Conservation (phyloP, 108 stramenopile species). For the Licmophora abbreviata region DNA sequence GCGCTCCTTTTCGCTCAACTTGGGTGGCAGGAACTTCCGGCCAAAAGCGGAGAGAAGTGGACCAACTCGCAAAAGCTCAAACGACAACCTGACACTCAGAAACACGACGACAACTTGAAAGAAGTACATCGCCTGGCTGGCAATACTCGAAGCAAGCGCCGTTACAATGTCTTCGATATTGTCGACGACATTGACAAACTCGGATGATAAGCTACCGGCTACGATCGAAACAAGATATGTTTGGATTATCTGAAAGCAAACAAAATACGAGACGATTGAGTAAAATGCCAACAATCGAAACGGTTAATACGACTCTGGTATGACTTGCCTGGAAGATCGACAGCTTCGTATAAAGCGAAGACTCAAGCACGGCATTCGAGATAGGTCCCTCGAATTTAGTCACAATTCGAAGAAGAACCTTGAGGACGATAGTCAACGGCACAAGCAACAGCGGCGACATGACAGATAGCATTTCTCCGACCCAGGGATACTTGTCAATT, state of each 20-base stretch:
- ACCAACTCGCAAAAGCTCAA: conserved; percentile 29
- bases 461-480: conserved; percentile 33
- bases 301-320: too few relatives aligned
- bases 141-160: conserved; percentile 39
- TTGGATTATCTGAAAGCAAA: conserved; percentile 44
- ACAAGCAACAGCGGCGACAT: conserved; percentile 49
- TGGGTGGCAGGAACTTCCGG: conserved; percentile 28
- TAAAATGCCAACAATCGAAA: not conserved
- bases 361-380: conserved; percentile 31
- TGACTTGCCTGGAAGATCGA: conserved; percentile 30
- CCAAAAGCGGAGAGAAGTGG: conserved; percentile 22
- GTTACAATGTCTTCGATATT: conserved; percentile 20
- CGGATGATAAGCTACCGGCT: conserved; percentile 28
- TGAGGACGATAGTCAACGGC: conserved; percentile 24
- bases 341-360: conserved; percentile 52
- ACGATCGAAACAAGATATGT: conserved; percentile 62
- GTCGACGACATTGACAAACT: conserved; percentile 25
- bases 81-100: conserved; percentile 14
- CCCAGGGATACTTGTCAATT: conserved; percentile 28
- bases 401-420: conserved; percentile 20
- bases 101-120: conserved; percentile 21
- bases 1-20: conserved; percentile 45
- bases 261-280: not conserved
- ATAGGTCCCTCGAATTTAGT: conserved; percentile 43
- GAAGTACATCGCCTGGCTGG: conserved; percentile 33